Evolutionary conservation across 306 rosid species (phyloP), one percentile per base, ranked within the genome.

Genomic region (Ceratonia siliqua): DNA sequence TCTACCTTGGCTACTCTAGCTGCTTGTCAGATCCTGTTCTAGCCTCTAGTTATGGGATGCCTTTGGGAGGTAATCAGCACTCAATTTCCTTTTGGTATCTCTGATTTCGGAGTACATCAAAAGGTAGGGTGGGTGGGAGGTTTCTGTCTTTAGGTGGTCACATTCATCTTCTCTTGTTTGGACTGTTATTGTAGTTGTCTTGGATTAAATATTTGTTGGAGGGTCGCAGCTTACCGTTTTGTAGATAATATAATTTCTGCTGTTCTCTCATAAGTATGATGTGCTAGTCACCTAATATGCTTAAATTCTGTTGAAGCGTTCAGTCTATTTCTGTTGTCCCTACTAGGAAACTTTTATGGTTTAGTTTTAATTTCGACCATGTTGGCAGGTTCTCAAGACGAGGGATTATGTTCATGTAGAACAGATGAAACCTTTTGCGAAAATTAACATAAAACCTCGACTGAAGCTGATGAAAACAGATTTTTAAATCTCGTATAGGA

Each of bases 331-430:
- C 70, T 63, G 64, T n/a, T 42, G 13, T 61, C 38, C 38, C 28
- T 71, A 9, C 54, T 42, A 5, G 13, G 28, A 13, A n/a, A 67
- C 72, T 68, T 21, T 10, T 49, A n/a, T 74, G 57, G 41, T 65
- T 52, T 5, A 12, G 46, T 43, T 72, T 53, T 41, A 41, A 64
- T 73, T 59, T 61, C 11, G 49, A 49, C 53, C 27, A 54, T 82
- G 69, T 86, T 72, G 54, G 69, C 91, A 95, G 99, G 98, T 95
- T 80, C 99, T 95, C 36, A 92, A 92, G 97, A 92, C 99, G 28
- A 89, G 82, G 89, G 99, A 95, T 82, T 92, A 92, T 82, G 71
- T 95, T 81, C 86, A 92, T 55, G 98, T 90, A 78, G 99, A 92
- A 50, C 99, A 95, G 84, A 68, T 75, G 30, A 82, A 80, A 74